Conservation (phyloP, 805 yeast genomes). For the Kuraishia molischiana region DNA sequence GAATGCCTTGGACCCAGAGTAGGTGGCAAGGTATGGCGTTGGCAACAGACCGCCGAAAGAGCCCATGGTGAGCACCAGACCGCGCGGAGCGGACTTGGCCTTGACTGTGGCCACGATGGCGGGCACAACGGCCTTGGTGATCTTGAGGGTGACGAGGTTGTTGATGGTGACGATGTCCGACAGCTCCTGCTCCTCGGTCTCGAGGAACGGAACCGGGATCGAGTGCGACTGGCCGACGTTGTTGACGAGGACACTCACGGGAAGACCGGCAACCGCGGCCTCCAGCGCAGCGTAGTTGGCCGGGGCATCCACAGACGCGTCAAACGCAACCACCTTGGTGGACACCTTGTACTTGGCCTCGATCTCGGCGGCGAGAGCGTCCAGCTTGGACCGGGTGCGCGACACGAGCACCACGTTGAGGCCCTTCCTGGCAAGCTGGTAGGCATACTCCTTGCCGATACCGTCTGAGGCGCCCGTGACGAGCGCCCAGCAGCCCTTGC, state of each 20-base stretch:
- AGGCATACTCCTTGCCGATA: conserved; percentile 85
- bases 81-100: conserved; percentile 34
- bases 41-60: conserved; percentile 94
- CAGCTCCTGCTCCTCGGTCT: conserved; percentile 69
- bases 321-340: conserved; percentile 66
- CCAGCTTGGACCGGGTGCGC: conserved; percentile 73
- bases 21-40: conserved; percentile 84
- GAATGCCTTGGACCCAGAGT: conserved; percentile 94
- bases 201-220: conserved; percentile 88
- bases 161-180: conserved; percentile 77
- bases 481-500: conserved; percentile 77
- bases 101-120: conserved; percentile 46
- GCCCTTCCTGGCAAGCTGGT: conserved; percentile 78
- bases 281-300: conserved; percentile 46
- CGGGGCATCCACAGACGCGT: conserved; percentile 56
- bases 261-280: conserved; percentile 36
- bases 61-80: conserved; percentile 88
- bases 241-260: conserved; percentile 72
- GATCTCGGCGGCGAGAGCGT: conserved; percentile 53
- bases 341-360: conserved; percentile 47
- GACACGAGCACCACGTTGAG: conserved; percentile 79
- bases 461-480: conserved; percentile 98
- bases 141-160: conserved; percentile 71
- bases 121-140: conserved; percentile 77
- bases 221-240: conserved; percentile 94